Evolutionary conservation across 441 rosid species (phyloP).

Genomic region (Mallotus repandus): DNA sequence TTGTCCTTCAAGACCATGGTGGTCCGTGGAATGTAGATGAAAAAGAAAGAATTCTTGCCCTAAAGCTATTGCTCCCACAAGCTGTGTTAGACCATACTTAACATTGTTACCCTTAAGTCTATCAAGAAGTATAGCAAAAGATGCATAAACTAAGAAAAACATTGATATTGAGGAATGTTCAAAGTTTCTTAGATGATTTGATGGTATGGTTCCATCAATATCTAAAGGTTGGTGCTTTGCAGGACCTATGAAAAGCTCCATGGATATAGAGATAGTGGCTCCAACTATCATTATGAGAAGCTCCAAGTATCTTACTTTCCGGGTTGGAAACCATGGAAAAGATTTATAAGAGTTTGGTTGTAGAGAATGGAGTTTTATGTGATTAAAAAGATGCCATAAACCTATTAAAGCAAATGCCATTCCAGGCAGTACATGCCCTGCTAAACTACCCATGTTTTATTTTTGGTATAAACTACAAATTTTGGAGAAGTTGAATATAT

Average conservation of each 20-base stretch:
- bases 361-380: slow-evolving; percentile 48
- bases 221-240: slow-evolving; percentile 68
- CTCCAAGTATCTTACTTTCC: slow-evolving; percentile 52
- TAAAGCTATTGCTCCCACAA: slow-evolving; percentile 58
- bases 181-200: slow-evolving; percentile 69
- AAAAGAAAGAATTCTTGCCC: slow-evolving; percentile 59
- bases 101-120: slow-evolving; percentile 19
- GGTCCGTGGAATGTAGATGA: slow-evolving; percentile 73
- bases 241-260: slow-evolving; percentile 70
- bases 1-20: slow-evolving; percentile 71
- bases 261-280: slow-evolving; percentile 46
- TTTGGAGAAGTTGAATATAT: not conserved
- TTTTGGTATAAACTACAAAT: not conserved
- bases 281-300: slow-evolving; percentile 48
- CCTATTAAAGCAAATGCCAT: slow-evolving; percentile 62
- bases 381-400: slow-evolving; percentile 71
- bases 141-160: slow-evolving; percentile 55
- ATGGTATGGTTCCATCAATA: slow-evolving; percentile 65
- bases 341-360: slow-evolving; percentile 52
- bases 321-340: slow-evolving; percentile 57
- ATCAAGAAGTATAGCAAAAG: slow-evolving; percentile 55
- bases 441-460: slow-evolving; percentile 51
- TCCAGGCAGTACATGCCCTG: slow-evolving; percentile 72
- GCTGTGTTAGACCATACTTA: slow-evolving; percentile 35
- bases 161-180: slow-evolving; percentile 67